Evolutionary conservation across 257 asterid species (phyloP), one percentile per base, ranked within the genome.

Genomic region (Anisodus acutangulus): DNA sequence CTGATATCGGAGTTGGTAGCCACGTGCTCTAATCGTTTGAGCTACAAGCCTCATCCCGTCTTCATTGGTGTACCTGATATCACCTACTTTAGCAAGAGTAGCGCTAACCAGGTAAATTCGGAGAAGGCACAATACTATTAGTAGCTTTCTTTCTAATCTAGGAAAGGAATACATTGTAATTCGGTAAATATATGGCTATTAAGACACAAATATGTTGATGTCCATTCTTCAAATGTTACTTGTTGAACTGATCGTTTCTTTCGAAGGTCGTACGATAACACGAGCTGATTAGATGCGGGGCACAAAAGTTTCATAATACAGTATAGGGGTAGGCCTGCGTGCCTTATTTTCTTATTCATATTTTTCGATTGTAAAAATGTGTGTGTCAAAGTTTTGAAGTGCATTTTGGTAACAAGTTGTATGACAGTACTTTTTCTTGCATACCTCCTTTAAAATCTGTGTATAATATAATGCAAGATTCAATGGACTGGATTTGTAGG

Each of bases 401-500:
- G 11, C 63, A 41, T 39, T 41, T 55, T 3, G 37, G 47, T 37
- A 19, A 17, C 19, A 39, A 19, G 49, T 22, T 68, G 57, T 54
- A 16, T 47, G 37, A 49, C 67, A 41, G 16, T 62, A 60, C 26
- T 45, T 82, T 67, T 37, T 12, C 54, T 51, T 76, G 49, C 62
- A 83, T 79, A 69, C 31, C 37, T 12, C 53, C 39, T 68, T 68
- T 11, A 68, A 51, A 39, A 2, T 69, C 0, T 41, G 7, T 69
- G 5, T 16, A 16, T 41, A 22, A 47, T 55, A 47, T 55, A 66
- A 26, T 59, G 43, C 58, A 54, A 83, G 82, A 57, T 87, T 81
- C 89, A 84, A 72, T 84, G 89, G 67, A 84, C 63, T 80, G 19
- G 64, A 53, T 76, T 26, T 22, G 16, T 76, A 53, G 81, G 81